Percentiles rank a stretch among this genome's conserved stretches.
phyloP scores from a whole-genome alignment of 2,329 filamentous ascomycete genomes.

The Waltergamsia citrina region DNA sequence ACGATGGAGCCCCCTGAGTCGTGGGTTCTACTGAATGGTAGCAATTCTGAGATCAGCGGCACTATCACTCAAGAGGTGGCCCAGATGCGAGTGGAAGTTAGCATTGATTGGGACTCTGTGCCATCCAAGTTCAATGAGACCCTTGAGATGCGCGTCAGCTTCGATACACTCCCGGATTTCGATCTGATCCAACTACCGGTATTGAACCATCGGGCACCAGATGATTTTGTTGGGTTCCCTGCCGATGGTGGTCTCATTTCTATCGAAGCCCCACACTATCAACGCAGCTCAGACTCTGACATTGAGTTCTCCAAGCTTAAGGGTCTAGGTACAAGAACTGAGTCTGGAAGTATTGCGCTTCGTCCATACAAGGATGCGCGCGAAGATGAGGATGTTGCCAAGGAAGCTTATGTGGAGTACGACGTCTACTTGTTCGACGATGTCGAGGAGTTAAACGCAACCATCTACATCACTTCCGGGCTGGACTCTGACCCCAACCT shows the following conservation, averaged over 20 bases:
- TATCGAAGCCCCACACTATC: neutral
- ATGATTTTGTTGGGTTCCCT: neutral
- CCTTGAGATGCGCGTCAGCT: neutral
- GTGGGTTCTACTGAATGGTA: neutral
- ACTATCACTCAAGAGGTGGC: neutral
- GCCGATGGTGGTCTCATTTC: neutral
- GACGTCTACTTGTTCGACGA: constrained; percentile 18
- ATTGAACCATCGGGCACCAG: neutral
- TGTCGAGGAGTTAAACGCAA: constrained; percentile 15
- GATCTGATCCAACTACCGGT: constrained; percentile 1
- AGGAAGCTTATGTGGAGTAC: constrained; percentile 12
- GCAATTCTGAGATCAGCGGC: neutral
- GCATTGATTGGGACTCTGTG: constrained; percentile 32
- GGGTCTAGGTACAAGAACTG: constrained; percentile 5
- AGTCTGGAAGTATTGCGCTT: constrained; percentile 6
- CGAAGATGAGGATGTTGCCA: constrained; percentile 7
- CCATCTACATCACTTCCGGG: constrained; percentile 19
- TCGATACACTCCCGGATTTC: constrained; percentile 4
- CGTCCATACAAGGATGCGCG: constrained; percentile 4
- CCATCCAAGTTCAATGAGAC: constrained; percentile 16
- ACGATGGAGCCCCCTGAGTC: neutral
- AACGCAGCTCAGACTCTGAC: neutral
- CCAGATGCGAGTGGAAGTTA: constrained; percentile 20
- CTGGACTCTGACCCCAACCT: constrained; percentile 37
- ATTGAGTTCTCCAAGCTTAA: neutral